phyloP scores from a whole-genome alignment of 257 asterid genomes.

The Nicotiana attenuata region DNA sequence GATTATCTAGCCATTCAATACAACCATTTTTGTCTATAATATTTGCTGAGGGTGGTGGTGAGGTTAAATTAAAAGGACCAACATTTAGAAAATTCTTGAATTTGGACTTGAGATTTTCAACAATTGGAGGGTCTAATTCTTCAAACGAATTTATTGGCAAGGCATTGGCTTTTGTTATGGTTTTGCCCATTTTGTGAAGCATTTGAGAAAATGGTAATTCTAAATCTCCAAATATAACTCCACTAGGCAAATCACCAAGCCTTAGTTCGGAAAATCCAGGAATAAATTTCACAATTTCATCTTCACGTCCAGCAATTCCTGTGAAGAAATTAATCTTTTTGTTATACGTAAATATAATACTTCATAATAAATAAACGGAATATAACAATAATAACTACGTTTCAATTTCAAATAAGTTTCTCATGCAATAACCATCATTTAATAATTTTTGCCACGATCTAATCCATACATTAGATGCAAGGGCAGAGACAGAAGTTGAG shows the following conservation, averaged over 20 bases:
- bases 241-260: slow-evolving; percentile 38
- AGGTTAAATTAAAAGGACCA: slow-evolving; percentile 48
- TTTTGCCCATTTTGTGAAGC: slow-evolving; percentile 43
- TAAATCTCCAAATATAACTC: slow-evolving; percentile 25
- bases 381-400: no score
- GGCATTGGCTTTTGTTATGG: slow-evolving; percentile 36
- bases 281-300: slow-evolving; percentile 34
- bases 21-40: slow-evolving; percentile 31
- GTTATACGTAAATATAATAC: background rate
- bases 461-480: no score
- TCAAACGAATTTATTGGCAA: slow-evolving; percentile 62
- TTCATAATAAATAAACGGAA: background rate
- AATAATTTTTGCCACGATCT: no score
- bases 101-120: slow-evolving; percentile 38
- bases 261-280: slow-evolving; percentile 50
- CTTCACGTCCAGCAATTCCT: slow-evolving; percentile 22
- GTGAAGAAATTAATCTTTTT: background rate
- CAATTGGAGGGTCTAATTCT: slow-evolving; percentile 52
- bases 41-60: slow-evolving; percentile 10
- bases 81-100: slow-evolving; percentile 51
- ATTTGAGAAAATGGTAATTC: slow-evolving; percentile 34
- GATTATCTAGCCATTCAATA: slow-evolving; percentile 50
- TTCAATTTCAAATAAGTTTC: no score
- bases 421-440: no score
- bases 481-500: no score